Percentiles rank a stretch among this genome's conserved stretches.
phyloP scores from a whole-genome alignment of 1,139 yeast genomes.

The Pichia sp. region DNA sequence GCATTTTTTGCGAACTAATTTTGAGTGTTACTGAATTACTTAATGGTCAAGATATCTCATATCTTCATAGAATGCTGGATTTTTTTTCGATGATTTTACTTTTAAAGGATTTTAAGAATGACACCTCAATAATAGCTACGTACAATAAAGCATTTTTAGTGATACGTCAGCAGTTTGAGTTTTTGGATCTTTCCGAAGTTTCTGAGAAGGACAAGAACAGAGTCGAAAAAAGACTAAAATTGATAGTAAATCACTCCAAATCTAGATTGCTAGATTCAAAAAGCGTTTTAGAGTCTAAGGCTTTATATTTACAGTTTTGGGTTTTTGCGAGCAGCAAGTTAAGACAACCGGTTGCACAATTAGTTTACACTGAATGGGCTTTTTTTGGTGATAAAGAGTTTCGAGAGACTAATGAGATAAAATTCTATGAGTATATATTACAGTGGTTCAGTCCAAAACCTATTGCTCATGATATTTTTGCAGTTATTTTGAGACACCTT shows the following conservation, averaged over 20 bases:
- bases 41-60: conserved; percentile 13
- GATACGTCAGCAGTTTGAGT: conserved; percentile 10
- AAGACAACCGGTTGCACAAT: conserved; percentile 12
- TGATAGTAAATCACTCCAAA: conserved; percentile 4
- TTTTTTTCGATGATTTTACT: conserved; percentile 12
- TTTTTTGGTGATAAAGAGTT: conserved; percentile 19
- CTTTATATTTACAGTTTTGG: conserved; percentile 9
- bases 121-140: neutral
- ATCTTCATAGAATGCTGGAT: conserved; percentile 11
- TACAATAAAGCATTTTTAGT: conserved; percentile 2
- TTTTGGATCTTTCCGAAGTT: conserved; percentile 4
- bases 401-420: conserved; percentile 17
- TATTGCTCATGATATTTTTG: conserved; percentile 6
- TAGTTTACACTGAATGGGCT: conserved; percentile 25
- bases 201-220: conserved; percentile 6
- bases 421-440: conserved; percentile 17
- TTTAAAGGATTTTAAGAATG: neutral
- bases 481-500: conserved; percentile 10
- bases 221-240: conserved; percentile 7
- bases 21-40: conserved; percentile 5
- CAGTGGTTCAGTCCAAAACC: conserved; percentile 2
- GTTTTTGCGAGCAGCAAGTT: conserved; percentile 7
- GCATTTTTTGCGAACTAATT: conserved; percentile 7
- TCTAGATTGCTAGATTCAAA: conserved; percentile 4
- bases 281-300: neutral